These are phyloP conservation scores for Termitomyces sp. DNA, from an alignment of 768 basidiomycete species.

Conservation along the genomic window DNA sequence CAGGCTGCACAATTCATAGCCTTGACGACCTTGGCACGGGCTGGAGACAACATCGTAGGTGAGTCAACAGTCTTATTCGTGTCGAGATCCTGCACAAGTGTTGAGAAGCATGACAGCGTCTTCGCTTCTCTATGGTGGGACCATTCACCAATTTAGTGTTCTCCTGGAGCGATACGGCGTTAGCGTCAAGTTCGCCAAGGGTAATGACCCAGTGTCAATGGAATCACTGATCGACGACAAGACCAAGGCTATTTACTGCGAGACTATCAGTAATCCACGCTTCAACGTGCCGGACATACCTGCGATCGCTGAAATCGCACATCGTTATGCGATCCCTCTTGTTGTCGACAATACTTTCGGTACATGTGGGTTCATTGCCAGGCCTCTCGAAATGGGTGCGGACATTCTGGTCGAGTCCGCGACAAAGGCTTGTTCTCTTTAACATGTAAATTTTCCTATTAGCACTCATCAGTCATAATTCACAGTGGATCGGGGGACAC, in stretches of 20 bases:
- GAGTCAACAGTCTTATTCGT: slow-evolving; percentile 4
- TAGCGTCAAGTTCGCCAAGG: slow-evolving; percentile 44
- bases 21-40: slow-evolving; percentile 41
- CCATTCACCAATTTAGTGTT: slow-evolving; percentile 58
- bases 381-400: slow-evolving; percentile 22
- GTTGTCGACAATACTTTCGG: slow-evolving; percentile 66
- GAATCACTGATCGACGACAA: slow-evolving; percentile 50
- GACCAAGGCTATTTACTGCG: slow-evolving; percentile 54
- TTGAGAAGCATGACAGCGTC: not conserved
- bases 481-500: slow-evolving; percentile 64
- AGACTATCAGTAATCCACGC: slow-evolving; percentile 61
- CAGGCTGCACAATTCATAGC: slow-evolving; percentile 62
- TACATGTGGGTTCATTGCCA: slow-evolving; percentile 44
- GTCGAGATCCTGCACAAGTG: not conserved
- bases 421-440: not conserved
- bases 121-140: slow-evolving; percentile 27
- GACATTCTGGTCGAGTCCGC: slow-evolving; percentile 30
- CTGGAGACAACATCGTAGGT: slow-evolving; percentile 64
- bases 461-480: slow-evolving; percentile 22
- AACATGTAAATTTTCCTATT: slow-evolving; percentile 26
- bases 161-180: slow-evolving; percentile 38
- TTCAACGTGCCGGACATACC: slow-evolving; percentile 47
- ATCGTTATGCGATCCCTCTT: slow-evolving; percentile 51
- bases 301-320: slow-evolving; percentile 60
- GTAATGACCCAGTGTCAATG: slow-evolving; percentile 42